phyloP scores from a whole-genome alignment of 2,329 filamentous ascomycete species.

The Aspergillus brunneoviolaceus region DNA sequence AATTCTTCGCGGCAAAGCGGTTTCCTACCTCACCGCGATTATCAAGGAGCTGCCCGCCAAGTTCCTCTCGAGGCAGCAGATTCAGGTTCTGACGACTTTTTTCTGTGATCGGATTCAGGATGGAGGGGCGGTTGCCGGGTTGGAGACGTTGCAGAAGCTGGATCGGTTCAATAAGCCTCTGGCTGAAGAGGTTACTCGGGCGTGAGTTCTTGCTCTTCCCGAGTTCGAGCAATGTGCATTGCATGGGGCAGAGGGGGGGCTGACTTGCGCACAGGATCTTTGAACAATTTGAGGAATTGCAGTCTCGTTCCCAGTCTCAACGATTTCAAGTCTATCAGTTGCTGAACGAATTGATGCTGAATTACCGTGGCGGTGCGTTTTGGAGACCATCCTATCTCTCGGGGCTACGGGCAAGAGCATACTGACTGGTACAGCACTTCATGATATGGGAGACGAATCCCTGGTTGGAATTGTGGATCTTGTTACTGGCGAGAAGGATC shows the following conservation, averaged over 20 bases:
- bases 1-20: slow-evolving; percentile 58
- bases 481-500: slow-evolving; percentile 68
- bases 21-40: slow-evolving; percentile 45
- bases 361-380: slow-evolving; percentile 55
- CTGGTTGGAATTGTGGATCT: slow-evolving; percentile 62
- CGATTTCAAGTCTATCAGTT: slow-evolving; percentile 63
- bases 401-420: neutral
- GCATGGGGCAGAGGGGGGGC: slow-evolving; percentile 4
- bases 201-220: slow-evolving; percentile 41
- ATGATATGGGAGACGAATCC: slow-evolving; percentile 59
- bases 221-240: neutral
- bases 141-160: slow-evolving; percentile 59
- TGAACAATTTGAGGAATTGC: slow-evolving; percentile 56
- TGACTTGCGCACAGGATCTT: slow-evolving; percentile 43
- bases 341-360: slow-evolving; percentile 61
- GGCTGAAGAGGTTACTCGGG: slow-evolving; percentile 53
- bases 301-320: slow-evolving; percentile 63
- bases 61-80: slow-evolving; percentile 61
- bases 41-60: slow-evolving; percentile 52
- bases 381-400: no score
- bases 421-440: slow-evolving; percentile 45
- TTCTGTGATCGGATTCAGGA: slow-evolving; percentile 64
- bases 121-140: slow-evolving; percentile 59
- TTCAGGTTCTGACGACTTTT: slow-evolving; percentile 63
- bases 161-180: slow-evolving; percentile 61